Base-by-base conservation (phyloP, 2,329 filamentous ascomycete genomes). In the Onygena corvina region DNA sequence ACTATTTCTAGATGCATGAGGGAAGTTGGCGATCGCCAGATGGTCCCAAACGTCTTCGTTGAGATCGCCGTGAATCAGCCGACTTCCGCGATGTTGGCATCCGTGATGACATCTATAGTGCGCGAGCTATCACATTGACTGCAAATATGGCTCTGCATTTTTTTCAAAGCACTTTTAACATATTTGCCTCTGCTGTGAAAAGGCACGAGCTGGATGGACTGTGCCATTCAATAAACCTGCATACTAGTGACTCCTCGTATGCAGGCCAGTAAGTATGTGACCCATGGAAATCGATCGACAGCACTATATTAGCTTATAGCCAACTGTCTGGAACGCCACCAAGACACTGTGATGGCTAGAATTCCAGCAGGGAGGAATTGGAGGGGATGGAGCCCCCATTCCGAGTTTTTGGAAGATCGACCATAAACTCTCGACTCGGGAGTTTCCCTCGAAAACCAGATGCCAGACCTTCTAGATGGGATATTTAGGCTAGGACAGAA, bases 401-500 rank as follows among this genome's bases (percentile, higher is more conserved):
- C 38, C 38, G 21, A 25, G 38, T 42, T n/a, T 42, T 23, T 42
- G 38, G 38, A 42, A 42, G 38, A 42, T 29, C 38, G 38, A 42
- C 38, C 21, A n/a, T n/a, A 29, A 42, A 42, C 38, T 42, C 21
- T 42, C 16, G 27, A 14, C 16, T 29, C 38, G 38, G 38, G 38
- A 16, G 16, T 27, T 42, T 42, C 38, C 16, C 23, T 27, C 20
- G 4, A 27, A n/a, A 42, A 25, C 20, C 25, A 42, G 27, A n/a
- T 42, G 38, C 25, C 27, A 14, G 38, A 42, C 27, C 38, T 42
- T 42, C 38, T 23, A 14, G 16, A 27, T 42, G 38, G 27, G 21
- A 42, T 23, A 42, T 23, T 25, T 29, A 40, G 6, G 8, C 9
- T 9, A 40, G 16, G 36, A n/a, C n/a, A n/a, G n/a, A n/a, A n/a